Base-by-base conservation (phyloP, 1,139 yeast genomes). In the Geotrichum reessii region DNA sequence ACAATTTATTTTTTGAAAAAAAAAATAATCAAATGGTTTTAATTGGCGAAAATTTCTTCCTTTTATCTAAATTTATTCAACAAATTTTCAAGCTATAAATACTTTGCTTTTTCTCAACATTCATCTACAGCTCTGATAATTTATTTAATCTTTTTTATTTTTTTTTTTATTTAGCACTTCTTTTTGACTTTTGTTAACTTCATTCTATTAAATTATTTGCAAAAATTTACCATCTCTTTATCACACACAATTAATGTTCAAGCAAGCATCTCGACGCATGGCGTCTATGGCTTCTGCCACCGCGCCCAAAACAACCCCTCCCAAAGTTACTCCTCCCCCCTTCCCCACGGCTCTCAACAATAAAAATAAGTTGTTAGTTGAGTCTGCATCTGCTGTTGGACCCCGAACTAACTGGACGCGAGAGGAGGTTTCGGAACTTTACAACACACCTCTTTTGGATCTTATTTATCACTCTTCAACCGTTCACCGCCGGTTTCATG, bases 401-500 rank as follows among this genome's bases (percentile, higher is more conserved):
- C 62, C 61, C 31, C 55, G 78, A 50, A 79, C 76, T 60, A 69
- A 76, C 46, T 87, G 93, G 93, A 77, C 88, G 0, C 78, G 76
- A 63, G 76, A 75, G 1, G 86, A 86, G 66, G 78, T 87, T 56
- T 69, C 74, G 17, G 79, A 80, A 53, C 83, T 87, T 55, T 86
- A 85, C 67, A 68, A 83, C 58, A 78, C 86, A 1, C 92, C 95
- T 0, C 72, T 87, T 59, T 75, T 84, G 73, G 73, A 85, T 52
- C 74, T 87, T 53, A 78, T 84, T 5, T 80, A 77, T 69, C 76
- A 78, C 52, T 84, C 93, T 0, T 90, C 85, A 64, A 63, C 81
- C 7, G 86, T 85, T 61, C 93, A 87, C 68, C 74, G 91, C 53
- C 77, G 75, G 61, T 81, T 78, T 71, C 91, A 87, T 67, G 81